Evolutionary conservation across 2,329 filamentous ascomycete species (phyloP).

Genomic region (Alternaria gaisen): DNA sequence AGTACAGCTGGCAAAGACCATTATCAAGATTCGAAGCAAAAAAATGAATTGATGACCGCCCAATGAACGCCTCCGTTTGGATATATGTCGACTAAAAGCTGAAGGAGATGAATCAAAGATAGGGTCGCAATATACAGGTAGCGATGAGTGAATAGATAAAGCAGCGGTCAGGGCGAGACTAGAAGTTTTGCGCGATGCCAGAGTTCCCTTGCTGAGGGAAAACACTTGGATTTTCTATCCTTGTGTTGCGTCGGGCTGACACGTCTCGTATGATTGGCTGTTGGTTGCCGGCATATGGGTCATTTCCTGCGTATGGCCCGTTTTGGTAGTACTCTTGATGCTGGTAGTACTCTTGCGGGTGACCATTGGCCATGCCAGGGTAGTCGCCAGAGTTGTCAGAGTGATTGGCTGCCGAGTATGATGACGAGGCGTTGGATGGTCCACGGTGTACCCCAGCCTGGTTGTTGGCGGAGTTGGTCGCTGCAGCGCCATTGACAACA

Average conservation of each 20-base stretch:
- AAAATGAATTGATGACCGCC: constrained; percentile 6
- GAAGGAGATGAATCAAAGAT: constrained; percentile 11
- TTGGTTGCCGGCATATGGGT: constrained; percentile 61
- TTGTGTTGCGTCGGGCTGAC: constrained; percentile 87
- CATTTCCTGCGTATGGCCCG: constrained; percentile 64
- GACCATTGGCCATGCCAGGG: constrained; percentile 56
- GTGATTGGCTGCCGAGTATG: constrained; percentile 82
- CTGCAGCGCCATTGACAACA: constrained; percentile 44
- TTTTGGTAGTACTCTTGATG: constrained; percentile 64
- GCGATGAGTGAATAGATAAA: constrained; percentile 11
- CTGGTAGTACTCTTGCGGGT: constrained; percentile 62
- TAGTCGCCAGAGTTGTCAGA: constrained; percentile 71
- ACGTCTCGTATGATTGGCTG: constrained; percentile 94
- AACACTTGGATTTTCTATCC: constrained; percentile 89
- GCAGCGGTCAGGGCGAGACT: constrained; percentile 33
- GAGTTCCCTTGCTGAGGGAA: constrained; percentile 90
- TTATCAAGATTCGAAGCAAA: constrained; percentile 14
- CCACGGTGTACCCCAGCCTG: constrained; percentile 78
- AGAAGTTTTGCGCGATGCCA: constrained; percentile 98
- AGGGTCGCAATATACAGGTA: constrained; percentile 31
- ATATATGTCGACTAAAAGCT: constrained; percentile 18
- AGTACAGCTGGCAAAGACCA: constrained; percentile 7
- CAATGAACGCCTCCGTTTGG: constrained; percentile 21
- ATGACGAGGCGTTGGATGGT: constrained; percentile 93
- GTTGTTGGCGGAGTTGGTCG: constrained; percentile 71